A percentile compares a stretch with the other conserved stretches of the same genome.
These are phyloP conservation scores for Geranomyces michiganensis DNA, from an alignment of 192 early-diverging fungal genomes.

Conservation along the genomic window DNA sequence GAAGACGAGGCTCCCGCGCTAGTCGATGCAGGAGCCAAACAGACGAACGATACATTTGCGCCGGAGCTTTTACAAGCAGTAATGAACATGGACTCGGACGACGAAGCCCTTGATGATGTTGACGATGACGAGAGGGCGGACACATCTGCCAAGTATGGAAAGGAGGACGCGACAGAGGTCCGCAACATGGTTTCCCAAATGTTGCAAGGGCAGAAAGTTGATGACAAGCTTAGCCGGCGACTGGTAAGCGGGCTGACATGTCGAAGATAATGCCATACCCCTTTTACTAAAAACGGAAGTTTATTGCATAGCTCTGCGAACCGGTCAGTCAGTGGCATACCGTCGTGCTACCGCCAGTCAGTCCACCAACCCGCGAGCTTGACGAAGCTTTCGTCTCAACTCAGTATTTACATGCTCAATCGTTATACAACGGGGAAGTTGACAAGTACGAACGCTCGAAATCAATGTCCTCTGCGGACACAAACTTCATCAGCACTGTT, in stretches of 20 bases:
- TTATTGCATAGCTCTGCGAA: conserved; percentile 27
- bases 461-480: conserved; percentile 75
- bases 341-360: conserved; percentile 33
- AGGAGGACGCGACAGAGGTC: conserved; percentile 33
- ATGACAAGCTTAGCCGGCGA: conserved; percentile 35
- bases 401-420: conserved; percentile 55
- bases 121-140: conserved; percentile 25
- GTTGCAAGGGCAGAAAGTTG: conserved; percentile 30
- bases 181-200: conserved; percentile 41
- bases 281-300: no score
- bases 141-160: conserved; percentile 27
- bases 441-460: conserved; percentile 44
- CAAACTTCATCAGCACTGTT: conserved; percentile 83
- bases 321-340: conserved; percentile 40
- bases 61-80: no score
- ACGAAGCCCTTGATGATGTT: conserved; percentile 30
- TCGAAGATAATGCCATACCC: no score
- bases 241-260: conserved; percentile 1
- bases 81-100: conserved; percentile 10
- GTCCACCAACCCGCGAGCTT: not conserved
- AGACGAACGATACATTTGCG: no score
- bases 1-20: conserved; percentile 10
- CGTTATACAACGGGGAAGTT: conserved; percentile 70
- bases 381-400: conserved; percentile 29
- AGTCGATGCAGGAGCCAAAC: not conserved